These are phyloP conservation scores for Botryotinia convoluta DNA, from an alignment of 2,329 filamentous ascomycete genomes.

Conservation along the genomic window DNA sequence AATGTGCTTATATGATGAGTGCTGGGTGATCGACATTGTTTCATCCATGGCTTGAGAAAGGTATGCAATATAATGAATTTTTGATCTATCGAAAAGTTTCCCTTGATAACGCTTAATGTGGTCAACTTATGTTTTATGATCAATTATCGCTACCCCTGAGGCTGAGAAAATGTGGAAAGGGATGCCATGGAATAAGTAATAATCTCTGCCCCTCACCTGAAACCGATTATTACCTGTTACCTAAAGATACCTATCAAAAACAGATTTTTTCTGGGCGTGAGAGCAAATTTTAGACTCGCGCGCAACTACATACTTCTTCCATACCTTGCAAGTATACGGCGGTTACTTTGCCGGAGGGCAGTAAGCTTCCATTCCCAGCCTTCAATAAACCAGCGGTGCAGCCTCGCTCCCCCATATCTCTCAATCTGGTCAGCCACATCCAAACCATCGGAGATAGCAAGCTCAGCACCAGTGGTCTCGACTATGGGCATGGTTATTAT, in stretches of 20 bases:
- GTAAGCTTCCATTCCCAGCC: neutral
- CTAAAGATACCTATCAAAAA: neutral
- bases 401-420: neutral
- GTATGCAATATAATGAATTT: constrained; percentile 5
- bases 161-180: neutral
- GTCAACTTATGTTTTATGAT: neutral
- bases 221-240: neutral
- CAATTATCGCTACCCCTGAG: neutral
- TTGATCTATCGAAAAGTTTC: neutral
- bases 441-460: constrained; percentile 26
- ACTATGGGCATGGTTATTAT: constrained; percentile 28
- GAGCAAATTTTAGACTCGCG: neutral
- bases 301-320: neutral
- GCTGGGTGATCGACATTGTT: neutral
- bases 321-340: neutral
- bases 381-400: neutral
- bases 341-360: too few species aligned
- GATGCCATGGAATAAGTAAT: neutral
- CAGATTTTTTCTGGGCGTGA: too few species aligned
- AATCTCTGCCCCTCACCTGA: neutral
- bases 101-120: neutral
- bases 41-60: neutral
- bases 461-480: constrained; percentile 28
- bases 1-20: neutral
- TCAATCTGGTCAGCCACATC: neutral